Evolutionary conservation across 1,139 yeast species (phyloP), one percentile per base, ranked within the genome.

Genomic region (Zygosaccharomyces pseudobailii): DNA sequence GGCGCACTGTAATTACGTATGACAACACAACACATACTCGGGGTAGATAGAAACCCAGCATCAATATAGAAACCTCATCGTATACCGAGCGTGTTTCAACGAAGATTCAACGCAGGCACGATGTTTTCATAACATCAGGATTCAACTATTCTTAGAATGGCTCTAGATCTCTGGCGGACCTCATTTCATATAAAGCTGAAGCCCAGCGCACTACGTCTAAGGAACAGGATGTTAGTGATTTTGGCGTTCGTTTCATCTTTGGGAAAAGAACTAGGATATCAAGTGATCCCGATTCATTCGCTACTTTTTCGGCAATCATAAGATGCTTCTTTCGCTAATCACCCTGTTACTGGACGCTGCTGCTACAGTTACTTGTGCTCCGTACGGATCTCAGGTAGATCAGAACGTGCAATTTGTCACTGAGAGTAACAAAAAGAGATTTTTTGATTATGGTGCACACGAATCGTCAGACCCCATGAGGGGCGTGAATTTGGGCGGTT

Each of bases 401-500:
- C 41, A 9, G 21, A 25, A 5, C 23, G 38, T 58, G 20, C 63
- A 59, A 43, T 53, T 57, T 33, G 32, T 58, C 25, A 48, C 52
- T 38, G 55, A 50, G 25, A 43, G 48, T 13, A 52, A 54, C 45
- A 50, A 52, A 25, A 61, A 58, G 45, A 46, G 66, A 42, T 59
- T 47, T 48, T 59, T 52, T 46, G 58, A 61, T 45, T 61, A 61
- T 44, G 56, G 56, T 10, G 42, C 48, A n/a, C 42, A 35, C 22
- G 37, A 41, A 28, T 36, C 39, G 13, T 36, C 39, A 25, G 65
- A 58, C 17, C 65, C 62, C 51, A 74, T 87, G 24, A 70, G 80
- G 38, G 97, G 97, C 52, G 89, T 89, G 45, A 88, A 87, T 61
- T 71, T 89, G 28, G 97, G 97, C 43, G 96, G 97, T 20, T 89